phyloP scores from a whole-genome alignment of 805 yeast genomes.

The Jamesozyma piceae region DNA sequence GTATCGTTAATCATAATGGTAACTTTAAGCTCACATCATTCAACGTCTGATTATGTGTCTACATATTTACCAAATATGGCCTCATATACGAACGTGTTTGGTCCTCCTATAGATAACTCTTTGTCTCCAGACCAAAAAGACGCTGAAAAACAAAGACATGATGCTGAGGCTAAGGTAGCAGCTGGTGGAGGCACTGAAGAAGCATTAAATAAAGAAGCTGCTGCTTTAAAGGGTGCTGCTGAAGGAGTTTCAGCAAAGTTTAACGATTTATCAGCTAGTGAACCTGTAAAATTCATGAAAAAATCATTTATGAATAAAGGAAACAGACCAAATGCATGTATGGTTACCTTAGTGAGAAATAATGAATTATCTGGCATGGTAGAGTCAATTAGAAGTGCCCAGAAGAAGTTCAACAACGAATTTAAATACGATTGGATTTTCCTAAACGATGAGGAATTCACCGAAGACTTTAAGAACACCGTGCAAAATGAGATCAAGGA shows the following conservation, averaged over 20 bases:
- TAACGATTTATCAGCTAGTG: background rate
- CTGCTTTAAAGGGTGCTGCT: slow-evolving; percentile 11
- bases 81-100: no score
- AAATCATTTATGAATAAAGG: slow-evolving; percentile 16
- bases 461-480: slow-evolving; percentile 14
- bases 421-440: slow-evolving; percentile 90
- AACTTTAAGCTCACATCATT: slow-evolving; percentile 6
- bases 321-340: slow-evolving; percentile 26
- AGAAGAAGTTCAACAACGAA: slow-evolving; percentile 68
- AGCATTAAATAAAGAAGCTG: background rate
- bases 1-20: slow-evolving; percentile 7
- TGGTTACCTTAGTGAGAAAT: slow-evolving; percentile 60
- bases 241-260: background rate
- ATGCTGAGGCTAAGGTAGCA: slow-evolving; percentile 3
- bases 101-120: background rate
- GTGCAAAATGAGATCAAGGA: slow-evolving; percentile 43
- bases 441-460: slow-evolving; percentile 47
- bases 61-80: background rate
- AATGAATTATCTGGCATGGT: slow-evolving; percentile 49
- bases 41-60: slow-evolving; percentile 3
- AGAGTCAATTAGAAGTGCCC: slow-evolving; percentile 57
- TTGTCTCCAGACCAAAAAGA: background rate
- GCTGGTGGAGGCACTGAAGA: background rate
- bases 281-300: background rate
- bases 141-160: slow-evolving; percentile 5